Conservation (phyloP, 345 rosid genomes). For the Iberis pinnata region DNA sequence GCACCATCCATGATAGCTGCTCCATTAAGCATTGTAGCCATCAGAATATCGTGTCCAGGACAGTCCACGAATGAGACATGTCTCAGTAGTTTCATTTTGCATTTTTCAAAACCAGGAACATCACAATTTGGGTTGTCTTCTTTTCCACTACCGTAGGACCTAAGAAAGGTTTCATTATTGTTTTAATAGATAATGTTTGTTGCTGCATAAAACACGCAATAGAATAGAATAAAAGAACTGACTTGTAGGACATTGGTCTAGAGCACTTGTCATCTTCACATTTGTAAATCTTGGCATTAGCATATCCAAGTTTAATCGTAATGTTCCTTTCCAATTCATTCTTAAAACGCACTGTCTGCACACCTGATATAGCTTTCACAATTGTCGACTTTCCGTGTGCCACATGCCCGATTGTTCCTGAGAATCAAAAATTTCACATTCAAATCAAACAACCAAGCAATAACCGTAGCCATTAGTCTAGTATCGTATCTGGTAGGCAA, state of each 20-base stretch:
- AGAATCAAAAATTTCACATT: no score
- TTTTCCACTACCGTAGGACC: slow-evolving; percentile 97
- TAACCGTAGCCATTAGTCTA: no score
- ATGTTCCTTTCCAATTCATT: slow-evolving; percentile 93
- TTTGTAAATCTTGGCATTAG: slow-evolving; percentile 93
- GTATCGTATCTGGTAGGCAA: no score
- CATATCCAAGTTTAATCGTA: slow-evolving; percentile 97
- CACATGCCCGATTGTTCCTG: slow-evolving; percentile 96
- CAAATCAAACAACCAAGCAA: no score
- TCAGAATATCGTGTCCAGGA: slow-evolving; percentile 99
- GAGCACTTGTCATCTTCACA: slow-evolving; percentile 92
- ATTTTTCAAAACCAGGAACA: slow-evolving; percentile 78
- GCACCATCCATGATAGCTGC: slow-evolving; percentile 99
- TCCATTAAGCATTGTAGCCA: slow-evolving; percentile 99
- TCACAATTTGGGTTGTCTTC: slow-evolving; percentile 85
- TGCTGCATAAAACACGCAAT: background rate
- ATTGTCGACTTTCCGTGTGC: slow-evolving; percentile 98
- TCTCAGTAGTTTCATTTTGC: slow-evolving; percentile 79
- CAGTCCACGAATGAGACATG: slow-evolving; percentile 98
- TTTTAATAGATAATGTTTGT: slow-evolving; percentile 1
- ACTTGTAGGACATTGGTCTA: slow-evolving; percentile 93
- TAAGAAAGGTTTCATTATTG: no score
- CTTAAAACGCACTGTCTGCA: slow-evolving; percentile 95
- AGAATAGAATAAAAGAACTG: slow-evolving; percentile 20
- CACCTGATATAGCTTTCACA: slow-evolving; percentile 93